These are phyloP conservation scores for Suillus ampliporus DNA, from an alignment of 768 basidiomycete species.

Conservation along the genomic window DNA sequence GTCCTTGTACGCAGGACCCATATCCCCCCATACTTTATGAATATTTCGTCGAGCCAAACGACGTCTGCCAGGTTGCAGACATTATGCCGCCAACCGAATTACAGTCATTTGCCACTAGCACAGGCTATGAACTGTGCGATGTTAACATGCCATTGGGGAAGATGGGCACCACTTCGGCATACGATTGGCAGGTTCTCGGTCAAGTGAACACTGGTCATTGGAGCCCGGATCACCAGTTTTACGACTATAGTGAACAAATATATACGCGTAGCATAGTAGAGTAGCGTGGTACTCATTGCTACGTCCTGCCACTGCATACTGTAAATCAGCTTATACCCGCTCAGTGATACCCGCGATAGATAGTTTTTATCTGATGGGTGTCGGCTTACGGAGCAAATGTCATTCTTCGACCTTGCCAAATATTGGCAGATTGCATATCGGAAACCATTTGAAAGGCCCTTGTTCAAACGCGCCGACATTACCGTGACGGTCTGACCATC, in stretches of 20 bases:
- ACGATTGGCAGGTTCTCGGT: neutral
- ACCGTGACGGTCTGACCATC: no score
- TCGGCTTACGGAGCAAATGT: neutral
- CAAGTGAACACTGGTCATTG: neutral
- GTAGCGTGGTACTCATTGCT: neutral
- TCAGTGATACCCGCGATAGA: neutral
- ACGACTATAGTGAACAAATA: neutral
- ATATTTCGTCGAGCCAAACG: neutral
- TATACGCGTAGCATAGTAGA: neutral
- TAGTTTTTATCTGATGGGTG: neutral
- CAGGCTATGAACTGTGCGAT: neutral
- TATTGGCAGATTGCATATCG: neutral
- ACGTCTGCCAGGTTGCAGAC: neutral
- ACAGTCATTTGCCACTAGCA: neutral
- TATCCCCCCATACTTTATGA: neutral
- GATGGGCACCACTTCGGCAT: no score
- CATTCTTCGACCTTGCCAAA: neutral
- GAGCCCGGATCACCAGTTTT: neutral
- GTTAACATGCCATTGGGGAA: neutral
- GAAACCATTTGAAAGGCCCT: no score
- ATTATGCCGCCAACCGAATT: neutral
- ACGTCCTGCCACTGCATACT: neutral
- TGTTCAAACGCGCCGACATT: neutral
- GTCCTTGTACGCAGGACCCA: neutral
- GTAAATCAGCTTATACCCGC: neutral